Percentiles rank a stretch among this genome's conserved stretches.
Evolutionary conservation across 352 stramenopile species (phyloP).

Genomic region (Pythium folliculosum): DNA sequence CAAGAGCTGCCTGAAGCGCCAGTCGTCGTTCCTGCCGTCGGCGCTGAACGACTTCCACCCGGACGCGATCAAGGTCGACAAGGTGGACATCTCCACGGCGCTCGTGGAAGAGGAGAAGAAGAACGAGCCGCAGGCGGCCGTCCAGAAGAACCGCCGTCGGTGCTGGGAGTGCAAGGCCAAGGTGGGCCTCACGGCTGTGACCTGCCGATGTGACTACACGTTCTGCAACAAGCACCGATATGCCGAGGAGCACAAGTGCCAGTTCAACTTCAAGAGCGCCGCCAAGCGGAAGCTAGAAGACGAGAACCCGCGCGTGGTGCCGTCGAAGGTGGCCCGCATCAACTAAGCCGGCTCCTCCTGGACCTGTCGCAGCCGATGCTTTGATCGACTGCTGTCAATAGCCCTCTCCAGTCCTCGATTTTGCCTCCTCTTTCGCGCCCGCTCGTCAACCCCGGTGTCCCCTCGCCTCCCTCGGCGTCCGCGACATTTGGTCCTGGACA

Average conservation of each 20-base stretch:
- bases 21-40: slow-evolving; percentile 47
- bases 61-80: slow-evolving; percentile 22
- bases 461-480: not conserved
- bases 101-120: slow-evolving; percentile 10
- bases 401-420: slow-evolving; percentile 9
- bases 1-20: slow-evolving; percentile 76
- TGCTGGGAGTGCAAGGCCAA: slow-evolving; percentile 90
- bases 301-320: slow-evolving; percentile 82
- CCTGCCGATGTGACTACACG: slow-evolving; percentile 88
- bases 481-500: slow-evolving; percentile 14
- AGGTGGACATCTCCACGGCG: slow-evolving; percentile 10
- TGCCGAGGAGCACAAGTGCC: slow-evolving; percentile 86
- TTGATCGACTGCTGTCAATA: not conserved
- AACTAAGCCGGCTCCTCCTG: slow-evolving; percentile 43
- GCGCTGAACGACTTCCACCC: slow-evolving; percentile 21
- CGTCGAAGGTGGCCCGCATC: slow-evolving; percentile 83
- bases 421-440: slow-evolving; percentile 9
- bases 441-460: not conserved
- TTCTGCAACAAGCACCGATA: slow-evolving; percentile 91
- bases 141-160: slow-evolving; percentile 88
- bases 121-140: slow-evolving; percentile 23
- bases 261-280: slow-evolving; percentile 86
- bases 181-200: slow-evolving; percentile 83
- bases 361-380: not conserved
- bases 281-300: slow-evolving; percentile 83